phyloP scores from a whole-genome alignment of 1,284 basidiomycete genomes.

The Boletus smithii region DNA sequence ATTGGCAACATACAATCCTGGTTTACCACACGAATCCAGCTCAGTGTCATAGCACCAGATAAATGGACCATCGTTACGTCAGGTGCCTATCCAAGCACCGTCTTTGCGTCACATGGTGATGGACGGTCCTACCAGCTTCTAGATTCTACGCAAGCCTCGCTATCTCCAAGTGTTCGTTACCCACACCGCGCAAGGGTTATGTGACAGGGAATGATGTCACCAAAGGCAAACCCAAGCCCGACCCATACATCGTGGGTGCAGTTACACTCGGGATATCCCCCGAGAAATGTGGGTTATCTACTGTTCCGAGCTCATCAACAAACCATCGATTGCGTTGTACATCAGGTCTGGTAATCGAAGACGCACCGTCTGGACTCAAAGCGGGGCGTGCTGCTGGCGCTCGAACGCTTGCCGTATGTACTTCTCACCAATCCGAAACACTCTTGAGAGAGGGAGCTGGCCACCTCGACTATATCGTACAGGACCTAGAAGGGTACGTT shows the following conservation, averaged over 20 bases:
- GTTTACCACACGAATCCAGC: constrained; percentile 24
- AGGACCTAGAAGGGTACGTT: constrained; percentile 22
- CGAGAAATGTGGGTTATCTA: constrained; percentile 45
- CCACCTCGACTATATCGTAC: constrained; percentile 21
- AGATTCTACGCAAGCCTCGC: constrained; percentile 63
- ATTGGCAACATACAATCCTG: not conserved
- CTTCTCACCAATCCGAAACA: constrained; percentile 60
- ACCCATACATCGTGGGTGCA: constrained; percentile 72
- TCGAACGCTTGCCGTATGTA: constrained; percentile 73
- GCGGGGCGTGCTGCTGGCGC: constrained; percentile 75
- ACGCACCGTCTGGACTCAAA: constrained; percentile 75
- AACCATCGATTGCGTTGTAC: not conserved
- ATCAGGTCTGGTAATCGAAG: constrained; percentile 77
- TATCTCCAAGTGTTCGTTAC: constrained; percentile 56
- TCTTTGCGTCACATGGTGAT: too few relatives aligned
- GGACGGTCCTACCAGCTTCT: constrained; percentile 48
- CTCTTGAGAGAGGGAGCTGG: constrained; percentile 16
- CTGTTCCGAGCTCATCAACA: not conserved
- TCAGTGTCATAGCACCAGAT: constrained; percentile 32
- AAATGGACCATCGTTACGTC: constrained; percentile 81
- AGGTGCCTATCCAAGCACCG: constrained; percentile 44
- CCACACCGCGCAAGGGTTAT: constrained; percentile 51
- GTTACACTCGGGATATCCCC: constrained; percentile 46
- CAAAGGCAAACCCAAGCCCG: constrained; percentile 78
- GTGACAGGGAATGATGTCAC: constrained; percentile 74